Evolutionary conservation across 768 basidiomycete species (phyloP), one percentile per base, ranked within the genome.

Genomic region (Hypholoma fasciculare): DNA sequence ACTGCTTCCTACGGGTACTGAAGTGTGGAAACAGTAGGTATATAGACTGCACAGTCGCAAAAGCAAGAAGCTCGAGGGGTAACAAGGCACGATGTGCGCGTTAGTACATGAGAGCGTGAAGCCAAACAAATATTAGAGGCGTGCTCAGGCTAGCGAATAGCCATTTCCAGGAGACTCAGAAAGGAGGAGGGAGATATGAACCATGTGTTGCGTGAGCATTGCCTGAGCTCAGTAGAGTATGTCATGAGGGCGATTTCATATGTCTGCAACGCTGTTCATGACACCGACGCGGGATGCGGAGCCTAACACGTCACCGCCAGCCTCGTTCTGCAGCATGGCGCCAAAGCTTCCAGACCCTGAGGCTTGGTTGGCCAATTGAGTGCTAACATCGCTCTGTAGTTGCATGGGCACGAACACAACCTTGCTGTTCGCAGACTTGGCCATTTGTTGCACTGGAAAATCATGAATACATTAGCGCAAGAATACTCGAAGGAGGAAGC

Each of bases 401-500:
- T 93, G 90, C 92, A 94, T 94, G 12, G 92, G 93, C 30, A 95
- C 95, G 65, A 98, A 97, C 56, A 98, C 82, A 64, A 96, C 94
- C 73, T 98, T 98, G 81, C 83, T 87, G 63, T 82, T 80, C n/a
- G 90, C 85, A 14, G 85, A 86, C 74, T 92, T 90, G 49, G 96
- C 92, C 96, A 98, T 98, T 67, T 86, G 82, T 81, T 97, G 94
- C 62, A 98, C 82, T 82, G 49, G 47, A n/a, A 30, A 43, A 12
- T 39, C 23, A 23, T 23, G 4, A 2, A 19, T 14, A 54, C 46
- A 43, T 51, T 23, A 56, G 27, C 20, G 27, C 38, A 46, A 43
- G 8, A 36, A 8, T 23, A 23, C n/a, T 23, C 1, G 19, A 40
- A 54, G 44, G 56, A 40, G 37, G 38, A 17, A 46, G 37, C 44